Evolutionary conservation across 345 rosid species (phyloP).

Genomic region (Camelina sativa): DNA sequence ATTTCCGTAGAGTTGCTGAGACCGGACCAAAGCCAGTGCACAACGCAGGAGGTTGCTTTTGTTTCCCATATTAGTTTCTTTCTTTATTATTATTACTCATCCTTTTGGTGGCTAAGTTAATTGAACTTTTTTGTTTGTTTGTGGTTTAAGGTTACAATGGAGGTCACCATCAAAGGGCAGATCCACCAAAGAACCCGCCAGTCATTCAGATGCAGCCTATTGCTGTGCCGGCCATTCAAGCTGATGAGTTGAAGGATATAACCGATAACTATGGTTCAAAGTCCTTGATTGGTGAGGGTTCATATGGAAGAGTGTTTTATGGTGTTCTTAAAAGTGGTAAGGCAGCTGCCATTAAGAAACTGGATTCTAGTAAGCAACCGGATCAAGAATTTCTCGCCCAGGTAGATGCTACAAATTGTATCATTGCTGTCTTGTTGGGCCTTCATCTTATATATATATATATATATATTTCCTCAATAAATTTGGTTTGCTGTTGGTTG

Average conservation of each 20-base stretch:
- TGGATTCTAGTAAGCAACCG: slow-evolving; percentile 92
- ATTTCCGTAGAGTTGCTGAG: slow-evolving; percentile 55
- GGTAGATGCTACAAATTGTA: slow-evolving; percentile 46
- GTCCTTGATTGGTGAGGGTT: slow-evolving; percentile 89
- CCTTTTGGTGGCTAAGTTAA: slow-evolving; percentile 13
- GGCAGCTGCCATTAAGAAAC: slow-evolving; percentile 80
- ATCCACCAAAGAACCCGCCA: slow-evolving; percentile 45
- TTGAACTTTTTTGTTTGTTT: background rate
- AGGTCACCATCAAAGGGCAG: slow-evolving; percentile 50
- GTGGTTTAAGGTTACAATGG: slow-evolving; percentile 55
- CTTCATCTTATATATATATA: background rate
- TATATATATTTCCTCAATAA: background rate
- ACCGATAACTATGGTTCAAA: slow-evolving; percentile 70
- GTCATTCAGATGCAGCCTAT: slow-evolving; percentile 59
- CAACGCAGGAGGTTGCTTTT: slow-evolving; percentile 52
- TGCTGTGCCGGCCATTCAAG: slow-evolving; percentile 55
- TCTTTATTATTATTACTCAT: background rate
- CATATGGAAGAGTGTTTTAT: slow-evolving; percentile 88
- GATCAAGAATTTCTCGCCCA: slow-evolving; percentile 86
- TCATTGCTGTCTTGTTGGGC: slow-evolving; percentile 9
- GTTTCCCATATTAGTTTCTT: background rate
- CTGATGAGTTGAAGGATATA: slow-evolving; percentile 67
- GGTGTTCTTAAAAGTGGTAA: slow-evolving; percentile 69
- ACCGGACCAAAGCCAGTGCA: slow-evolving; percentile 53
- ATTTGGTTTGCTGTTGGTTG: background rate